phyloP scores from a whole-genome alignment of 2,329 filamentous ascomycete species.

The Sporothrix brasiliensis region DNA sequence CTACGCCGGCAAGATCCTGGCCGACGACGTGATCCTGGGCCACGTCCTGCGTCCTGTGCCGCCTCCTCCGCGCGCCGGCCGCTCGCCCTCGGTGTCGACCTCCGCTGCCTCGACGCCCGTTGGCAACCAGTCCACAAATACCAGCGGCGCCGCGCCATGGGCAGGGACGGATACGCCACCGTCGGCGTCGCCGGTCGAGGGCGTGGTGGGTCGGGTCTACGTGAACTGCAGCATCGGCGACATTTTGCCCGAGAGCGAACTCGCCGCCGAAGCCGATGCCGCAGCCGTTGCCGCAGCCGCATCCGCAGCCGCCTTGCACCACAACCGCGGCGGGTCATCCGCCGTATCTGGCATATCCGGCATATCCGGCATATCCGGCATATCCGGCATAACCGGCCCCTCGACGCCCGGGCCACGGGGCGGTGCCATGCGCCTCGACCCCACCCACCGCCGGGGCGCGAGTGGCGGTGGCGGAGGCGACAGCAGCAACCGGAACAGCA shows the following conservation, averaged over 20 bases:
- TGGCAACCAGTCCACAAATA: slow-evolving; percentile 13
- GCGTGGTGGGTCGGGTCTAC: slow-evolving; percentile 65
- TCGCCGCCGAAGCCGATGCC: slow-evolving; percentile 62
- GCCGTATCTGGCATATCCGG: not conserved
- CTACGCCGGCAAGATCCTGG: slow-evolving; percentile 82
- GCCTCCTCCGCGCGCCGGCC: slow-evolving; percentile 54
- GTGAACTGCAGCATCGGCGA: slow-evolving; percentile 92
- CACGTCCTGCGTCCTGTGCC: slow-evolving; percentile 67
- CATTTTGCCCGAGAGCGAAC: slow-evolving; percentile 67
- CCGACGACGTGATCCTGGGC: slow-evolving; percentile 70
- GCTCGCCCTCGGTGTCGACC: slow-evolving; percentile 21
- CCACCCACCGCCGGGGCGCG: slow-evolving; percentile 17
- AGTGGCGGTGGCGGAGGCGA: not conserved
- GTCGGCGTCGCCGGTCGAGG: slow-evolving; percentile 35
- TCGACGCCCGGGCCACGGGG: slow-evolving; percentile 3
- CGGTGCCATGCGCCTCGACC: slow-evolving; percentile 21
- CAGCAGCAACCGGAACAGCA: too few relatives aligned
- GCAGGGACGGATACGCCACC: not conserved
- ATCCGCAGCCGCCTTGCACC: not conserved
- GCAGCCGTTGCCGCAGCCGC: slow-evolving; percentile 39
- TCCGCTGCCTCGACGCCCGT: slow-evolving; percentile 38
- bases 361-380: not conserved
- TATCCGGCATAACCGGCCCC: not conserved
- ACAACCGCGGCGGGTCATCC: not conserved
- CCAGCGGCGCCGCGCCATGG: not conserved